Conservation (phyloP, 108 stramenopile species). For the Mediolabrus comicus region DNA sequence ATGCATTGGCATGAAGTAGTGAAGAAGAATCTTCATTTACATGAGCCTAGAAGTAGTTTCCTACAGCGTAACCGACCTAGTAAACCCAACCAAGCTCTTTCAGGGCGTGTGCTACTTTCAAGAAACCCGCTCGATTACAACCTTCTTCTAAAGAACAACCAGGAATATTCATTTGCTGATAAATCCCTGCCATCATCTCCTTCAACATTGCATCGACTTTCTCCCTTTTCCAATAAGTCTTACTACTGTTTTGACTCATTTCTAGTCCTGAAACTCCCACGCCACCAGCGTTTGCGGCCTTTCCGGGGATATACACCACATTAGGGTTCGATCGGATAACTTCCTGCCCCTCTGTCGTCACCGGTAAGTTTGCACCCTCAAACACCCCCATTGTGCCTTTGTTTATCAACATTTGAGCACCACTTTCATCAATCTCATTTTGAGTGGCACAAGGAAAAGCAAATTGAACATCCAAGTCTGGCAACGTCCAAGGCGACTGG, state of each 20-base stretch:
- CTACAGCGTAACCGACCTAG: neutral
- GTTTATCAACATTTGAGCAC: constrained; percentile 50
- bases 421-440: constrained; percentile 73
- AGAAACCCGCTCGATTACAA: constrained; percentile 82
- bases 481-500: constrained; percentile 51
- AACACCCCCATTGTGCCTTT: constrained; percentile 61
- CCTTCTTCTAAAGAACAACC: constrained; percentile 75
- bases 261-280: constrained; percentile 81
- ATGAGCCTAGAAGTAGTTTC: no score
- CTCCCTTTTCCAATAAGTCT: constrained; percentile 62
- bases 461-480: constrained; percentile 47
- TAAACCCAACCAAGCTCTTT: constrained; percentile 79
- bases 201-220: constrained; percentile 75
- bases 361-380: constrained; percentile 83
- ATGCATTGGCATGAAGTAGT: no score
- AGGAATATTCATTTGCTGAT: constrained; percentile 61
- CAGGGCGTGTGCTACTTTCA: constrained; percentile 77
- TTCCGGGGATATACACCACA: constrained; percentile 73
- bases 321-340: constrained; percentile 47
- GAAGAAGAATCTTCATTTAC: no score
- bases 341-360: constrained; percentile 64
- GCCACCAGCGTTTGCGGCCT: constrained; percentile 86
- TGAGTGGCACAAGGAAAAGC: constrained; percentile 87
- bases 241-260: constrained; percentile 65
- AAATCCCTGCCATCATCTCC: constrained; percentile 78